Conservation (phyloP, 2,329 filamentous ascomycete genomes). For the Scedosporium aurantiacum region DNA sequence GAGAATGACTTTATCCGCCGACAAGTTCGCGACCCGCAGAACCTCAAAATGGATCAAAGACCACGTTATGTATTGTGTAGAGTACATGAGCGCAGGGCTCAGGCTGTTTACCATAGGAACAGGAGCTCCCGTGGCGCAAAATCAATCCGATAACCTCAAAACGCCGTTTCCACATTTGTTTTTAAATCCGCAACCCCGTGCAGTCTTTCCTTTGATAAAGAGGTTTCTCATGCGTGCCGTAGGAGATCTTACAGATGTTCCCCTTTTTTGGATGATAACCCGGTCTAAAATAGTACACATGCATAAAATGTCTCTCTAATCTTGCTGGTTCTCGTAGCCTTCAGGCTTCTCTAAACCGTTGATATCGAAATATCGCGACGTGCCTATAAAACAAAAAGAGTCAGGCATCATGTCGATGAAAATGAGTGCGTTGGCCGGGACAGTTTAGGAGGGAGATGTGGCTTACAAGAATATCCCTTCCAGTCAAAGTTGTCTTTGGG, state of each 20-base stretch:
- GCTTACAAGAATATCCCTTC: slow-evolving; percentile 95
- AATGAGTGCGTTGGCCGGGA: neutral
- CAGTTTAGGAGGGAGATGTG: slow-evolving; percentile 9
- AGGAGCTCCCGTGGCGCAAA: too few relatives aligned
- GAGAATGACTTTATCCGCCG: too few relatives aligned
- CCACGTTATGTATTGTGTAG: too few relatives aligned
- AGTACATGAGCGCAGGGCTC: too few relatives aligned
- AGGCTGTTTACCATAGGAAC: too few relatives aligned
- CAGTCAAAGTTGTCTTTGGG: slow-evolving; percentile 98
- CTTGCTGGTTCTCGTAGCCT: slow-evolving; percentile 66
- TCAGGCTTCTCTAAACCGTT: slow-evolving; percentile 73
- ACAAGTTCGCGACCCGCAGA: too few relatives aligned
- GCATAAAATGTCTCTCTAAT: slow-evolving; percentile 20
- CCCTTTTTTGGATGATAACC: neutral
- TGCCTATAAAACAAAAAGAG: slow-evolving; percentile 27
- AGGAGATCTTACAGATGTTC: neutral
- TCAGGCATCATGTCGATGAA: neutral
- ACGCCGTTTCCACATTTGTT: neutral
- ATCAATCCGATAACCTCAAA: neutral
- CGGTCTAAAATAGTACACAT: neutral
- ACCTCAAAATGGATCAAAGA: too few relatives aligned
- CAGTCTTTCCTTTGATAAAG: neutral
- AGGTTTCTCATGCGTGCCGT: neutral
- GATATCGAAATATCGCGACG: slow-evolving; percentile 73
- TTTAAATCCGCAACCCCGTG: neutral